phyloP scores from a whole-genome alignment of 1,139 yeast genomes.

The Suhomyces taliae region DNA sequence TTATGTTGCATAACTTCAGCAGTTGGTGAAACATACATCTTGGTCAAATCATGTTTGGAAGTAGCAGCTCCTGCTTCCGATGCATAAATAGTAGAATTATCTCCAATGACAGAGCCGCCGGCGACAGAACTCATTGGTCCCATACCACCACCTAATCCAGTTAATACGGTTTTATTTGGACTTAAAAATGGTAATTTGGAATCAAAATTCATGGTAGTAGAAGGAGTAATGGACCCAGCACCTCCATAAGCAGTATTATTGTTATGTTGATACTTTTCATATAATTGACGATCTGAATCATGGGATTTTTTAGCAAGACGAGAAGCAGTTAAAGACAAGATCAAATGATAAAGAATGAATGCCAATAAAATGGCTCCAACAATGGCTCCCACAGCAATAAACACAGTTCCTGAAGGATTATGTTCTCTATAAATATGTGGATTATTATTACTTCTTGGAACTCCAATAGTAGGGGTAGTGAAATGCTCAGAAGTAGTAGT shows the following conservation, averaged over 20 bases:
- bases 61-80: constrained; percentile 37
- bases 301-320: constrained; percentile 38
- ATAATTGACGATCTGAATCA: constrained; percentile 32
- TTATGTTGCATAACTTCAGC: constrained; percentile 65
- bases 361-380: constrained; percentile 56
- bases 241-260: constrained; percentile 38
- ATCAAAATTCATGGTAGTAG: constrained; percentile 25
- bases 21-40: constrained; percentile 76
- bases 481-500: constrained; percentile 20
- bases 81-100: constrained; percentile 38
- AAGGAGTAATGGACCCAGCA: constrained; percentile 18
- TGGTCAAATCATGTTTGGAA: constrained; percentile 44
- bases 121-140: constrained; percentile 7
- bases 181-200: constrained; percentile 41
- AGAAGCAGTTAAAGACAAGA: constrained; percentile 39
- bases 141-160: constrained; percentile 16
- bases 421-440: constrained; percentile 58
- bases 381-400: constrained; percentile 73
- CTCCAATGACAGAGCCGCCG: constrained; percentile 34
- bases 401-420: constrained; percentile 72
- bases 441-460: constrained; percentile 55
- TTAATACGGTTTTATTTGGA: constrained; percentile 21
- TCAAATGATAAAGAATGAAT: constrained; percentile 41
- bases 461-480: constrained; percentile 60
- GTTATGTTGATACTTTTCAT: constrained; percentile 40